Evolutionary conservation across 306 rosid species (phyloP).

Genomic region (Fragaria vesca): DNA sequence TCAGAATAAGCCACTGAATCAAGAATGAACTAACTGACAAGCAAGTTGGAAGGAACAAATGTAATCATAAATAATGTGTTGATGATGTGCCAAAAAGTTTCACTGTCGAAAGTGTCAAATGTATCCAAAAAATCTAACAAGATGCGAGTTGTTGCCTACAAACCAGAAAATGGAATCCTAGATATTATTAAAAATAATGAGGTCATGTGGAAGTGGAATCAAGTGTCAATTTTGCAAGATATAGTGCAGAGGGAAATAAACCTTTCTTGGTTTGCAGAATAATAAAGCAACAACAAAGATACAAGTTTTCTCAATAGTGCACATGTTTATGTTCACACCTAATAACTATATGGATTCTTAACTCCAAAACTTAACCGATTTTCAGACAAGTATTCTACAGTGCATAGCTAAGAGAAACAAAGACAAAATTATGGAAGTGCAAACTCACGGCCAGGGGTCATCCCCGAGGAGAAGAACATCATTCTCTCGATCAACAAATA

Average conservation of each 20-base stretch:
- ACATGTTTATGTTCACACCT: background rate
- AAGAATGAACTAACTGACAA: background rate
- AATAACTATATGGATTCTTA: background rate
- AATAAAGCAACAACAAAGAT: constrained; percentile 2
- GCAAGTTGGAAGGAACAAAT: background rate
- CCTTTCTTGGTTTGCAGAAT: background rate
- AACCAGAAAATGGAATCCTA: background rate
- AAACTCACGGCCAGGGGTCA: constrained; percentile 63
- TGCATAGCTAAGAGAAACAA: background rate
- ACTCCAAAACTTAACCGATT: background rate
- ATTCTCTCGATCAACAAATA: constrained; percentile 92
- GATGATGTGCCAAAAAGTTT: background rate
- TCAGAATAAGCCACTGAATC: constrained; percentile 15
- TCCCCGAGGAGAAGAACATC: constrained; percentile 93
- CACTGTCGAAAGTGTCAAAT: background rate
- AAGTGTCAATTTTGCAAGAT: background rate
- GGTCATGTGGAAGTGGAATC: background rate
- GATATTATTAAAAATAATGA: background rate
- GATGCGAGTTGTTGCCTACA: background rate
- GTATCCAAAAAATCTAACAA: background rate
- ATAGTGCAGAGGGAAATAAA: background rate
- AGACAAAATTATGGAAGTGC: background rate
- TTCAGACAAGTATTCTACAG: background rate
- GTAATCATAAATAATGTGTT: background rate
- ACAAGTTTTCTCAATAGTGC: constrained; percentile 3